Evolutionary conservation across 805 yeast species (phyloP), one percentile per base, ranked within the genome.

Genomic region (Phaffomyces thermotolerans): DNA sequence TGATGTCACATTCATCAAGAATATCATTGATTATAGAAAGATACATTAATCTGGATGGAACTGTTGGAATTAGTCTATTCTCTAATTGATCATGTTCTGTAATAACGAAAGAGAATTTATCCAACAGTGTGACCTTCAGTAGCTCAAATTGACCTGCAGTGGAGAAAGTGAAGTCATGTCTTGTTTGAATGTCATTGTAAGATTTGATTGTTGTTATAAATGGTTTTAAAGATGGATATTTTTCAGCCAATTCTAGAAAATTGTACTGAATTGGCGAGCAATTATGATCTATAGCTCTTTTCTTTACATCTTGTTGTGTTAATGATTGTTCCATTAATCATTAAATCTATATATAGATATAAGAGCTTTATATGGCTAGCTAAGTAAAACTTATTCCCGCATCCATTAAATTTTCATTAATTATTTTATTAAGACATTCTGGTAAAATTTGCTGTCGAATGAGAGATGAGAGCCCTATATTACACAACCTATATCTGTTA

Each of bases 1-100:
- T 29, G 15, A 35, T 25, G 4, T 24, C 30, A 23, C 15, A 43
- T 36, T 43, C 42, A 8, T 18, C 14, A 29, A 43, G 8, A 3
- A 39, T 39, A 12, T 39, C 40, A n/a, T 31, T 14, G 6, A 43
- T 36, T 3, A 36, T 22, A 4, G 17, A n/a, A 8, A 43, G 35
- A 23, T 43, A 43, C 37, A 36, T 36, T 22, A 43, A 4, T 31
- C 46, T 31, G 1, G 46, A 43, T 12, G 46, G 43, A 20, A 37
- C 15, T 2, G 46, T 43, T 2, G 46, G 46, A 2, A 40, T 17
- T 7, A 43, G 18, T 3, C 36, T 35, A 4, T 20, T 20, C 5
- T 13, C 29, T 10, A 8, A 10, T 27, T 5, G 12, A 27, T 27
- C 10, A 3, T 27, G 13, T 27, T 38, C 41, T 18, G 34, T 31